Evolutionary conservation across 257 asterid species (phyloP).

Genomic region (Petunia secreta): DNA sequence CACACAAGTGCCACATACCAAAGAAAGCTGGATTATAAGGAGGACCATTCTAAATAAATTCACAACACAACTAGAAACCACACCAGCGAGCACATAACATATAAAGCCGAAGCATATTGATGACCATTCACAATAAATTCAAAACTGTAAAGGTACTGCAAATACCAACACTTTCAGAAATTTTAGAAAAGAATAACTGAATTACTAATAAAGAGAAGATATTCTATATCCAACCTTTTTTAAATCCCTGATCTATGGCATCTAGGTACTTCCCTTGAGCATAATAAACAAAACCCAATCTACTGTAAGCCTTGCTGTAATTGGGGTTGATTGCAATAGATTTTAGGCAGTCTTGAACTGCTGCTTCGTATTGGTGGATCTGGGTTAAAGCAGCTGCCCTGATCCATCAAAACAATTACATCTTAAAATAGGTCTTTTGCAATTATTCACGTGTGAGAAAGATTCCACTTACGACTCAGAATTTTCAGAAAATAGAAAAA

Average conservation of each 20-base stretch:
- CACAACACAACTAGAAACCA: not conserved
- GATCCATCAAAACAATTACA: conserved; percentile 26
- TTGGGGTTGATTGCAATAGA: conserved; percentile 74
- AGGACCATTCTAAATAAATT: too few relatives aligned
- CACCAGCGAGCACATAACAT: not conserved
- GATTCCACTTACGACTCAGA: not conserved
- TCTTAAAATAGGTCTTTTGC: not conserved
- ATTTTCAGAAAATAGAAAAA: not conserved
- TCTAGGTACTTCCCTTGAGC: conserved; percentile 84
- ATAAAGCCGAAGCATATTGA: conserved; percentile 2
- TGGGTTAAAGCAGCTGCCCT: conserved; percentile 97
- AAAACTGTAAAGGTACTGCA: conserved; percentile 14
- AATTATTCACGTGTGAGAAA: not conserved
- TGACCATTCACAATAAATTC: not conserved
- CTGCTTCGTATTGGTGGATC: conserved; percentile 54
- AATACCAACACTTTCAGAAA: conserved; percentile 1
- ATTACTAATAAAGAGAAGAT: not conserved
- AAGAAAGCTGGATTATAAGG: too few relatives aligned
- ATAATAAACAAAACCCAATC: conserved; percentile 84
- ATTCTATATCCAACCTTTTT: conserved; percentile 54
- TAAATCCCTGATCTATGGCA: conserved; percentile 79
- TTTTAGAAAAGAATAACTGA: not conserved
- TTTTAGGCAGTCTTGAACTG: conserved; percentile 67
- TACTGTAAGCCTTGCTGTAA: conserved; percentile 89
- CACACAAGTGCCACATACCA: too few relatives aligned